Base-by-base conservation (phyloP, 2,329 filamentous ascomycete genomes). In the Pestalotiopsis sp. region DNA sequence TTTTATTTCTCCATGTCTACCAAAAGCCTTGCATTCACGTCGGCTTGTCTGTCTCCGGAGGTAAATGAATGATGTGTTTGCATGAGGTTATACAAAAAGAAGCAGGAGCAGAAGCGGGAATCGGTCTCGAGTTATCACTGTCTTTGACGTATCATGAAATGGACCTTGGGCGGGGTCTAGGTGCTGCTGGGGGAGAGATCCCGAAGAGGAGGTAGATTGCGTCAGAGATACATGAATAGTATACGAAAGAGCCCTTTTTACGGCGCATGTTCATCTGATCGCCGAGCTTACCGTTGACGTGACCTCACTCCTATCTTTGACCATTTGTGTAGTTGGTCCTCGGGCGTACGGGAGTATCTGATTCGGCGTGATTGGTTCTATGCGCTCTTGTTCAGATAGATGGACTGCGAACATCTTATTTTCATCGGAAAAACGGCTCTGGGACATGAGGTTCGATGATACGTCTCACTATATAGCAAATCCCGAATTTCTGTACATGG, bases 1-100 rank as follows among this genome's bases (percentile, higher is more conserved):
- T 17, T 27, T 39, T 39, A n/a, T 36, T 36, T 4, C 38, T 62
- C 11, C 11, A 20, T 38, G 38, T 11, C 14, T 17, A 36, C 25
- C 14, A 36, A 36, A 13, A 20, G 11, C 23, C 20, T 27, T 27
- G 17, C 13, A 25, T 52, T 52, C 45, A 9, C 17, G 17, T 20
- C 17, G 6, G 45, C 14, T 52, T n/a, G 45, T 52, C 45, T 52
- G 31, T n/a, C 17, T 17, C 14, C 3, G 17, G 4, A 6, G 20
- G 20, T 52, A 52, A 17, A 9, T 52, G 6, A 20, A 52, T 52
- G n/a, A 52, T 52, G 45, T 5, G 3, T 23, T 6, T 14, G 27
- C 59, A 62, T 62, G 27, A 36, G 57, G 59, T 62, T 62, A 62
- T 31, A 62, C 59, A 62, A 62, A 62, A 61, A 20, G 25, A 20